Evolutionary conservation across 2,329 filamentous ascomycete species (phyloP).

Genomic region (Talaromyces rugulosus): DNA sequence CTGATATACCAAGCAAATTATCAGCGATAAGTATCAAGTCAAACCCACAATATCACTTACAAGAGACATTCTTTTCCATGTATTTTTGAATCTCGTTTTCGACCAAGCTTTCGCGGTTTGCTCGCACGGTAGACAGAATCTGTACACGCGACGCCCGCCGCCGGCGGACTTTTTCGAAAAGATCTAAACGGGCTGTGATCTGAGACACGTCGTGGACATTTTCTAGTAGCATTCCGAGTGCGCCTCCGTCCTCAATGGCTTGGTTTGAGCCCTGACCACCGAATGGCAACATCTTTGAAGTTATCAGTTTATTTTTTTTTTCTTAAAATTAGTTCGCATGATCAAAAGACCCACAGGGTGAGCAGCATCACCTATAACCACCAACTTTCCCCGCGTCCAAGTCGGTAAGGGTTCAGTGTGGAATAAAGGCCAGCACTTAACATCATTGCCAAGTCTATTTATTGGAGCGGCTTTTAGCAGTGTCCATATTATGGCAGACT

Average conservation of each 20-base stretch:
- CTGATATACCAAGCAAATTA: not conserved
- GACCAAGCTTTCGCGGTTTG: not conserved
- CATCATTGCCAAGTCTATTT: conserved; percentile 14
- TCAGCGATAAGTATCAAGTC: not conserved
- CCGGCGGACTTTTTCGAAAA: conserved; percentile 21
- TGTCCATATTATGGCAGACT: not conserved
- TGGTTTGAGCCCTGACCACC: conserved; percentile 29
- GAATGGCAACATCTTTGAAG: conserved; percentile 24
- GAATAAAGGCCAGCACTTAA: conserved; percentile 25
- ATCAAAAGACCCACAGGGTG: conserved; percentile 21
- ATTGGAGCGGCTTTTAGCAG: not conserved
- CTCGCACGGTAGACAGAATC: conserved; percentile 16
- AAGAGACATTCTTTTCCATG: not conserved
- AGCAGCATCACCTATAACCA: conserved; percentile 31
- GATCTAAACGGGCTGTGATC: conserved; percentile 15
- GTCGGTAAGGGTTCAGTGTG: conserved; percentile 22
- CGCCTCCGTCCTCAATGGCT: conserved; percentile 32
- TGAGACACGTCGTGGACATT: conserved; percentile 12
- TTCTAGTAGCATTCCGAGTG: conserved; percentile 17
- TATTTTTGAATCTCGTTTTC: conserved; percentile 1
- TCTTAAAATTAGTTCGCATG: not conserved
- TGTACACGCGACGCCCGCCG: conserved; percentile 21
- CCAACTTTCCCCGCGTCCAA: conserved; percentile 21
- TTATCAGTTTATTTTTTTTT: not conserved
- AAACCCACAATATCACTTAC: not conserved